A percentile compares a stretch with the other conserved stretches of the same genome.
Evolutionary conservation across 495 filamentous ascomycete genomes (phyloP).

Genomic region (Echria macrotheca): DNA sequence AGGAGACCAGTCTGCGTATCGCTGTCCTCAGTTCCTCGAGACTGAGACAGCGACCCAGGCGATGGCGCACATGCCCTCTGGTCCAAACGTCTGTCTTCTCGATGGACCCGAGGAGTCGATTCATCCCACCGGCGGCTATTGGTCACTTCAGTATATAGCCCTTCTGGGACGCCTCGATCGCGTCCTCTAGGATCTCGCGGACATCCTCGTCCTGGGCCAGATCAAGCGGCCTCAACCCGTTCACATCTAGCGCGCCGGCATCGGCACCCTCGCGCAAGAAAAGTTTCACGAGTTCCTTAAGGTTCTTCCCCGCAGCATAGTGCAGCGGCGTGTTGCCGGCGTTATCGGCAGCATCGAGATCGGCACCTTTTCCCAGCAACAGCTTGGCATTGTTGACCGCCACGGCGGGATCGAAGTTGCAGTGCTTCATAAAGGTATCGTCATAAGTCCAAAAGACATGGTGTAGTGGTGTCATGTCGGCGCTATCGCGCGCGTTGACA

Average conservation of each 20-base stretch:
- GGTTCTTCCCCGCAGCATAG: not conserved
- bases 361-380: not conserved
- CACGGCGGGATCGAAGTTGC: conserved; percentile 6
- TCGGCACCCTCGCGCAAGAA: conserved; percentile 5
- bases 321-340: conserved; percentile 9
- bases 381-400: conserved; percentile 9
- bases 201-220: conserved; percentile 4
- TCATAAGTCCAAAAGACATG: conserved; percentile 14
- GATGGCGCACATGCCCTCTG: too few relatives aligned
- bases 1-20: too few relatives aligned
- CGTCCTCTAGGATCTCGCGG: conserved; percentile 6
- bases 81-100: too few relatives aligned
- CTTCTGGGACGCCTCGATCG: not conserved
- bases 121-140: too few relatives aligned
- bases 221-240: conserved; percentile 9
- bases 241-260: not conserved
- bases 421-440: not conserved
- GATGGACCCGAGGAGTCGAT: too few relatives aligned
- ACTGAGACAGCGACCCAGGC: too few relatives aligned
- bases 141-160: too few relatives aligned
- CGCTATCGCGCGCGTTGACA: conserved; percentile 21
- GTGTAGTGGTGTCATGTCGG: conserved; percentile 21
- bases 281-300: not conserved
- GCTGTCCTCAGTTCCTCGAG: too few relatives aligned
- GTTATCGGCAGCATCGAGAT: conserved; percentile 6